Evolutionary conservation across 2,329 filamentous ascomycete species (phyloP).

Genomic region (Byssochlamys sp.): DNA sequence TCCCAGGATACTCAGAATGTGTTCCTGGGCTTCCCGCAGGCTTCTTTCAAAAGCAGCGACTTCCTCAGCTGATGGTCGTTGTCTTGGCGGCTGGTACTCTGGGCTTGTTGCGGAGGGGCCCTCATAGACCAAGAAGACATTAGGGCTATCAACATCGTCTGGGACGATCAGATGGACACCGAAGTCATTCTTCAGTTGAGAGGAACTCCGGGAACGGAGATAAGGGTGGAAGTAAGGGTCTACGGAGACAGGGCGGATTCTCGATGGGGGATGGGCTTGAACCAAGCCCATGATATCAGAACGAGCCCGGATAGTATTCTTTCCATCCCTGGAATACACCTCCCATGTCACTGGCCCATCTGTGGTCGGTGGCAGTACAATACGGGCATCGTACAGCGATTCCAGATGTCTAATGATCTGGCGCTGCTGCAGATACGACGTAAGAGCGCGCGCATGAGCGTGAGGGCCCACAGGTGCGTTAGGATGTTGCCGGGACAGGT

Average conservation of each 20-base stretch:
- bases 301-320: slow-evolving; percentile 52
- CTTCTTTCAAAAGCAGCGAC: slow-evolving; percentile 47
- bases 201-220: slow-evolving; percentile 30
- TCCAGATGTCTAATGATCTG: slow-evolving; percentile 76
- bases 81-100: slow-evolving; percentile 47
- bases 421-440: slow-evolving; percentile 75
- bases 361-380: slow-evolving; percentile 61
- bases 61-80: slow-evolving; percentile 47
- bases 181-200: slow-evolving; percentile 32
- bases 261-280: slow-evolving; percentile 39
- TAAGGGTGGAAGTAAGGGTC: slow-evolving; percentile 43
- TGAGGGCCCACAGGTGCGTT: slow-evolving; percentile 63
- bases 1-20: slow-evolving; percentile 45
- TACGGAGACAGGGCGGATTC: slow-evolving; percentile 35
- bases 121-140: slow-evolving; percentile 44
- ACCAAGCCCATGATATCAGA: slow-evolving; percentile 42
- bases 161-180: slow-evolving; percentile 42
- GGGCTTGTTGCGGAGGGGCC: slow-evolving; percentile 33
- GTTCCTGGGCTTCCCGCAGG: slow-evolving; percentile 50
- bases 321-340: slow-evolving; percentile 75
- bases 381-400: slow-evolving; percentile 69
- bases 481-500: slow-evolving; percentile 69
- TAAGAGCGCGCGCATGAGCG: slow-evolving; percentile 73
- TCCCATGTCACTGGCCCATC: slow-evolving; percentile 72
- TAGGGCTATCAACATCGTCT: slow-evolving; percentile 33